Evolutionary conservation across 2,329 filamentous ascomycete genomes (phyloP).

Genomic region (Scedosporium dehoogii): DNA sequence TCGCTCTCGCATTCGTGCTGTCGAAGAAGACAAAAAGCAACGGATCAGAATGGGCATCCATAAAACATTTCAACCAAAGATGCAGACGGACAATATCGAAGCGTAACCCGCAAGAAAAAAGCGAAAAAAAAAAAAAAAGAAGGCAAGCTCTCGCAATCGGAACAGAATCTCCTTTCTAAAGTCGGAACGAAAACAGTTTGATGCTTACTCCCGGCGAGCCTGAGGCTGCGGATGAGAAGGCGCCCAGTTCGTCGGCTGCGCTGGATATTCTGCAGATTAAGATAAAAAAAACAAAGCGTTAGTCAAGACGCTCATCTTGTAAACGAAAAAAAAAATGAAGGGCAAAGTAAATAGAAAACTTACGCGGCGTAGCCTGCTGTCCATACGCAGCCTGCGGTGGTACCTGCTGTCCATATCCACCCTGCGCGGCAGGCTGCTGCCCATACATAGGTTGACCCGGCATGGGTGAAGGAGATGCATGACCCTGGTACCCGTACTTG

Average conservation of each 20-base stretch:
- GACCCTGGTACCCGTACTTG: slow-evolving; percentile 5
- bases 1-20: no score
- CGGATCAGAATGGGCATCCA: no score
- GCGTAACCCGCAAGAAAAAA: no score
- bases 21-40: no score
- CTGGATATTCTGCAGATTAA: background rate
- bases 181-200: background rate
- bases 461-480: slow-evolving; percentile 1
- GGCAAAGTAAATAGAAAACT: background rate
- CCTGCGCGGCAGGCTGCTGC: background rate
- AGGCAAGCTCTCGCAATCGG: no score
- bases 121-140: no score
- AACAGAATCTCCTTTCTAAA: no score
- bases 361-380: background rate
- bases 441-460: background rate
- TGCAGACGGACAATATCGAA: no score
- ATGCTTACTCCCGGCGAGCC: background rate
- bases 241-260: slow-evolving; percentile 1
- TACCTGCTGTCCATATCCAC: background rate
- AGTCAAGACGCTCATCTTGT: no score
- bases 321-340: no score
- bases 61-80: no score
- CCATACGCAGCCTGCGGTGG: background rate
- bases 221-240: slow-evolving; percentile 1
- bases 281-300: background rate